phyloP scores from a whole-genome alignment of 352 stramenopile genomes.

The Discostella stelligera region DNA sequence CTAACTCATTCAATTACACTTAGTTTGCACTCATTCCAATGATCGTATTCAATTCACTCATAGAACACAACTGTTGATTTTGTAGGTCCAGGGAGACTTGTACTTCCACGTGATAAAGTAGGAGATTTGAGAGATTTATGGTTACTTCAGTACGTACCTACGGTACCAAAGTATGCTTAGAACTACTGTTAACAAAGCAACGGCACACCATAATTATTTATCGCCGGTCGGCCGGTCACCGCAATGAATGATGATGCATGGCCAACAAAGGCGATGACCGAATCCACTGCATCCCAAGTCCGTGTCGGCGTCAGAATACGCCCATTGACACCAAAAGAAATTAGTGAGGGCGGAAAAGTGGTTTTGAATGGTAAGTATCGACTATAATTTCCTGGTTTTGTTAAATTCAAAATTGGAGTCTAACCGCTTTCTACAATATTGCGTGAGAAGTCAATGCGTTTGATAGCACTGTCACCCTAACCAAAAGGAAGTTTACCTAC shows the following conservation, averaged over 20 bases:
- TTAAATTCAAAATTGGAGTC: background rate
- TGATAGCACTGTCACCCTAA: slow-evolving; percentile 55
- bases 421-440: background rate
- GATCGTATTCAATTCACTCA: too few species aligned
- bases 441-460: slow-evolving; percentile 21
- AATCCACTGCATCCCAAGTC: slow-evolving; percentile 49
- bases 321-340: slow-evolving; percentile 72
- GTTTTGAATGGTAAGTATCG: slow-evolving; percentile 40
- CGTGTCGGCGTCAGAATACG: slow-evolving; percentile 75
- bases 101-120: too few species aligned
- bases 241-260: slow-evolving; percentile 4
- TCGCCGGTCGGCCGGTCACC: too few species aligned
- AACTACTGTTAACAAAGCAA: too few species aligned
- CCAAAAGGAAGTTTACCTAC: slow-evolving; percentile 72
- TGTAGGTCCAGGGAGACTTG: too few species aligned
- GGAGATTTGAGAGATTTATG: too few species aligned
- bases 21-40: too few species aligned
- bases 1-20: too few species aligned
- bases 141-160: too few species aligned
- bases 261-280: slow-evolving; percentile 3
- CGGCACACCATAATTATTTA: too few species aligned
- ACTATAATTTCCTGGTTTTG: background rate
- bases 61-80: too few species aligned
- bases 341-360: slow-evolving; percentile 55
- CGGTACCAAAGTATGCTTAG: too few species aligned